phyloP scores from a whole-genome alignment of 2,329 filamentous ascomycete genomes.

The Raffaelea arxii region DNA sequence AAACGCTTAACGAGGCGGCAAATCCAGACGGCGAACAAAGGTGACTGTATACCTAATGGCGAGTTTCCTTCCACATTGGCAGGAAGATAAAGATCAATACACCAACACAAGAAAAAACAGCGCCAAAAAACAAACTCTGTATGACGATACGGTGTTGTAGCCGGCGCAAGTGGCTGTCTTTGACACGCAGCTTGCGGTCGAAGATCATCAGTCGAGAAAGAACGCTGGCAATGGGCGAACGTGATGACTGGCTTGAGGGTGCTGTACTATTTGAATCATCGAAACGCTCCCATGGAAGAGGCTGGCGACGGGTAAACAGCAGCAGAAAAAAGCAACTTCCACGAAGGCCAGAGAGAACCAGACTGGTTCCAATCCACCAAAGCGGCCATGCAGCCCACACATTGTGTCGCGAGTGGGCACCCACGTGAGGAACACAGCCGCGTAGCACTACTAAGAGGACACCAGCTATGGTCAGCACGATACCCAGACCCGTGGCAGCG shows the following conservation, averaged over 20 bases:
- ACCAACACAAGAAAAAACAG: conserved; percentile 24
- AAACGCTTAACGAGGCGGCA: no score
- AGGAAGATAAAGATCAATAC: conserved; percentile 32
- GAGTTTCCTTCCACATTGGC: conserved; percentile 29
- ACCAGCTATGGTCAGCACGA: conserved; percentile 27
- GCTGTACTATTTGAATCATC: conserved; percentile 23
- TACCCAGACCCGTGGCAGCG: conserved; percentile 32
- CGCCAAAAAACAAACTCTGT: conserved; percentile 29
- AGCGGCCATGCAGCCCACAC: conserved; percentile 33
- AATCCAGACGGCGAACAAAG: no score
- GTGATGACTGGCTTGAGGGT: no score
- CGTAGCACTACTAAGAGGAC: conserved; percentile 30
- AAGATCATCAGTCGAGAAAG: conserved; percentile 35
- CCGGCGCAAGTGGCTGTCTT: conserved; percentile 29
- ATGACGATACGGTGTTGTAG: conserved; percentile 35
- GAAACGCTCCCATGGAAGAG: conserved; percentile 37
- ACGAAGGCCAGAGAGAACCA: conserved; percentile 33
- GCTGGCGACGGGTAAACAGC: conserved; percentile 34
- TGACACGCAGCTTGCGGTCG: conserved; percentile 34
- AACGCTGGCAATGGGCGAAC: conserved; percentile 18
- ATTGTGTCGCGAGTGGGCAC: conserved; percentile 30
- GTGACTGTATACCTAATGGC: no score
- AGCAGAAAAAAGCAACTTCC: conserved; percentile 38
- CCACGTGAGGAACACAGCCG: conserved; percentile 26
- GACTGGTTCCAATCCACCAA: conserved; percentile 33